Percentiles rank a stretch among this genome's conserved stretches.
These are phyloP conservation scores for Flaveria sonorensis DNA, from an alignment of 129 eudicot genomes.

Conservation along the genomic window DNA sequence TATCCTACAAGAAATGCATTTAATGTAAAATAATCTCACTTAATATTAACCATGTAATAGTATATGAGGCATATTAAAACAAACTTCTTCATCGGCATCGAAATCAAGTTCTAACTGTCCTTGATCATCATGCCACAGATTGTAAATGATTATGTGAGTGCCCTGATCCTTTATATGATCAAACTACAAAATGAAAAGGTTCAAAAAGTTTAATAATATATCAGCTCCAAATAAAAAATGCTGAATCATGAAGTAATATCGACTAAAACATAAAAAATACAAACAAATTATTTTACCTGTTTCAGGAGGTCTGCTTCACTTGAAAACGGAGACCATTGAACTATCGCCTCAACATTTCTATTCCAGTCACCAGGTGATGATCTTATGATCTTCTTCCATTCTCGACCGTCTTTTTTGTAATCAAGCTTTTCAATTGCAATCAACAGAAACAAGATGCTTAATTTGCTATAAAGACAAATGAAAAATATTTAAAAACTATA, in stretches of 20 bases:
- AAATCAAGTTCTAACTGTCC: constrained; percentile 91
- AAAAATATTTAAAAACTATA: neutral
- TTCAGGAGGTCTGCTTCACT: constrained; percentile 73
- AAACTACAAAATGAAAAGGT: constrained; percentile 48
- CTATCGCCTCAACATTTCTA: constrained; percentile 60
- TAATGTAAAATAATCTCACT: constrained; percentile 14
- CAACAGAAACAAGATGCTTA: constrained; percentile 6
- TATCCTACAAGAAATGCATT: constrained; percentile 59
- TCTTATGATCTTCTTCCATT: constrained; percentile 63
- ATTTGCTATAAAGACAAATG: neutral
- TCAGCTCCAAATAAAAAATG: neutral
- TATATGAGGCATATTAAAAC: constrained; percentile 13
- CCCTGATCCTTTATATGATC: constrained; percentile 81
- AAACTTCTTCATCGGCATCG: constrained; percentile 70
- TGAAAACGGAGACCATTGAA: constrained; percentile 91
- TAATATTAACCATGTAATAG: constrained; percentile 8
- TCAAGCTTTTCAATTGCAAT: constrained; percentile 58
- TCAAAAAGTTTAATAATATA: constrained; percentile 22
- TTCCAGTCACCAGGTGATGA: constrained; percentile 69
- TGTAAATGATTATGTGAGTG: constrained; percentile 78
- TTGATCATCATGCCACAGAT: constrained; percentile 98
- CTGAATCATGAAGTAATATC: neutral
- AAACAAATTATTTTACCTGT: constrained; percentile 50
- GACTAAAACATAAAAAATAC: neutral
- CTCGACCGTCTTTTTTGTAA: constrained; percentile 52